Percentiles rank a stretch among this genome's conserved stretches.
phyloP scores from a whole-genome alignment of 345 rosid genomes.

The Pelargonium nanum region DNA sequence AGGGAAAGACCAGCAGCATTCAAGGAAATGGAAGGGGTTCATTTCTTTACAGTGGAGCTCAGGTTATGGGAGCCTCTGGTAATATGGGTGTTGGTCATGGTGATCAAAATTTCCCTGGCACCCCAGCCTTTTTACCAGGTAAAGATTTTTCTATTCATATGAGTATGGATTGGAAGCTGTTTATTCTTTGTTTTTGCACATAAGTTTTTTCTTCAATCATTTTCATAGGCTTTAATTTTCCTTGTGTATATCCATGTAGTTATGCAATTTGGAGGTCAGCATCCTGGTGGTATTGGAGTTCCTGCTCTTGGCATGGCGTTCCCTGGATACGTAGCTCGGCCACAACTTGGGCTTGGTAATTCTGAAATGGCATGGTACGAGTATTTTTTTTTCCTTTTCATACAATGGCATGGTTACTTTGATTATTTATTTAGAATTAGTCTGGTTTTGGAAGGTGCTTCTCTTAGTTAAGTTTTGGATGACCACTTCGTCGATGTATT shows the following conservation, averaged over 20 bases:
- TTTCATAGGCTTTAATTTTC: neutral
- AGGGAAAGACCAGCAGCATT: conserved; percentile 46
- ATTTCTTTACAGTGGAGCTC: conserved; percentile 57
- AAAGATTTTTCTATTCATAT: too few species aligned
- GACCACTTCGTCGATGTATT: too few species aligned
- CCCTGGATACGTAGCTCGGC: conserved; percentile 77
- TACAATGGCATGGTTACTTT: neutral
- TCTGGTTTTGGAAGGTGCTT: neutral
- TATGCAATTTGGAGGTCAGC: conserved; percentile 93
- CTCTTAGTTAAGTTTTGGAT: neutral
- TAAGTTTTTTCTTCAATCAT: neutral
- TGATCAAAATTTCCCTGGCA: conserved; percentile 62
- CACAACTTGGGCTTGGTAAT: conserved; percentile 82
- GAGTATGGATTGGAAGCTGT: too few species aligned
- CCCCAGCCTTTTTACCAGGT: conserved; percentile 71
- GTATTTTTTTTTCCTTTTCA: conserved; percentile 4
- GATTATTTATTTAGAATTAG: too few species aligned
- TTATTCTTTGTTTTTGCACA: too few species aligned
- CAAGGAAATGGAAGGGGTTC: conserved; percentile 68
- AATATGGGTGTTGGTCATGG: conserved; percentile 52
- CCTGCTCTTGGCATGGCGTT: conserved; percentile 94
- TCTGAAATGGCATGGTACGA: conserved; percentile 92
- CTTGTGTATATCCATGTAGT: conserved; percentile 24
- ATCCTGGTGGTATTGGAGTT: conserved; percentile 71
- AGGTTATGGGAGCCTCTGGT: conserved; percentile 56